Percentiles rank a stretch among this genome's conserved stretches.
These are phyloP conservation scores for Sugiyamaella qingdaonensis DNA, from an alignment of 805 yeast genomes.

Conservation along the genomic window DNA sequence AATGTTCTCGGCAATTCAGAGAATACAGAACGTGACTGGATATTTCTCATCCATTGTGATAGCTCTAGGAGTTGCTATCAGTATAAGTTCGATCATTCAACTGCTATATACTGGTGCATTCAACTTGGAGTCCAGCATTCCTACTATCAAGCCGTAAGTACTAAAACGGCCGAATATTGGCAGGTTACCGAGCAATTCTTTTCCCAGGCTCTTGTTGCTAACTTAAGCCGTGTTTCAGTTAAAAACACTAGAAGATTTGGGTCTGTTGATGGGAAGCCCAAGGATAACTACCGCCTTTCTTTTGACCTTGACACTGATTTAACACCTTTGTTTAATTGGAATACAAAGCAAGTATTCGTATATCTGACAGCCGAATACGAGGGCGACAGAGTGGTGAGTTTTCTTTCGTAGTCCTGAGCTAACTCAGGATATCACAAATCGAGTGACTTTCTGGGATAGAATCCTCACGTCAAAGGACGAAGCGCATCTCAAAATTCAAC, in stretches of 20 bases:
- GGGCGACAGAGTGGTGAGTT: slow-evolving; percentile 30
- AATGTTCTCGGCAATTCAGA: slow-evolving; percentile 34
- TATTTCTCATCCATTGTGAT: slow-evolving; percentile 31
- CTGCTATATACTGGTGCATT: slow-evolving; percentile 27
- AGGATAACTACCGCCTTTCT: slow-evolving; percentile 66
- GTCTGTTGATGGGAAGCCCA: slow-evolving; percentile 58
- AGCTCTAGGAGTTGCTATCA: slow-evolving; percentile 28
- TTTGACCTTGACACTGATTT: slow-evolving; percentile 76
- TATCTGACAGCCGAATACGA: slow-evolving; percentile 87
- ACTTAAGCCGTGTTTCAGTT: slow-evolving; percentile 13
- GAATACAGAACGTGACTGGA: slow-evolving; percentile 34
- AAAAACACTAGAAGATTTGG: slow-evolving; percentile 65
- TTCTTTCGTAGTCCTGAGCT: slow-evolving; percentile 30
- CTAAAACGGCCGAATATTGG: not conserved
- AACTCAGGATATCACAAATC: slow-evolving; percentile 42
- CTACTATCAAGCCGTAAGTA: slow-evolving; percentile 14
- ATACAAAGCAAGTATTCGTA: slow-evolving; percentile 92
- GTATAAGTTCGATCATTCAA: slow-evolving; percentile 26
- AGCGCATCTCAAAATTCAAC: slow-evolving; percentile 51
- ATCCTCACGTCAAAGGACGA: slow-evolving; percentile 58
- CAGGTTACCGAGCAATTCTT: too few relatives aligned
- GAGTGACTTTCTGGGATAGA: slow-evolving; percentile 87
- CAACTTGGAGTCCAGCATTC: slow-evolving; percentile 20
- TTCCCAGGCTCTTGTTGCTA: not conserved
- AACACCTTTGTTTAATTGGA: slow-evolving; percentile 85